Evolutionary conservation across 2,329 filamentous ascomycete genomes (phyloP).

Genomic region (Fonsecaea nubica): DNA sequence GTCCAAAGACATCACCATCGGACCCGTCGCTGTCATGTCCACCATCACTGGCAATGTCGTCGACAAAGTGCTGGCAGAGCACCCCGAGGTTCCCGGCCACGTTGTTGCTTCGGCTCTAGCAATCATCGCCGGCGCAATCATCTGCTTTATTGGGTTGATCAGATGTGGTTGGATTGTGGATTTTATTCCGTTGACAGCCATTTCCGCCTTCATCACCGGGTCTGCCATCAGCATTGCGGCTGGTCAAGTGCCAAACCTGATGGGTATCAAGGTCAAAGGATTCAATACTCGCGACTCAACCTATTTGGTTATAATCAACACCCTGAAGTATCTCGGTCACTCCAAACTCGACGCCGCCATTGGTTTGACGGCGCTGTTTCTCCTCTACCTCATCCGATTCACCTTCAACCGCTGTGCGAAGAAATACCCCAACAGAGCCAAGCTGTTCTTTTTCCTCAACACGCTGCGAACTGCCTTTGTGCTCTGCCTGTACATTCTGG

Average conservation of each 20-base stretch:
- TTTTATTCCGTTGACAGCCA: constrained; percentile 85
- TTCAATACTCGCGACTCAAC: constrained; percentile 79
- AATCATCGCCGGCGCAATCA: constrained; percentile 77
- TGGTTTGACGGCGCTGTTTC: constrained; percentile 78
- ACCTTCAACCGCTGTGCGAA: constrained; percentile 70
- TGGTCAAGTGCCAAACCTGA: constrained; percentile 80
- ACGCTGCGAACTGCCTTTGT: constrained; percentile 91
- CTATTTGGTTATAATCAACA: constrained; percentile 83
- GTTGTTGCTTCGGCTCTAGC: constrained; percentile 79
- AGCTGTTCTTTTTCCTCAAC: constrained; percentile 85
- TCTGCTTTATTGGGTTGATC: constrained; percentile 77
- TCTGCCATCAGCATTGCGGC: constrained; percentile 87
- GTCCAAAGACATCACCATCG: constrained; percentile 97
- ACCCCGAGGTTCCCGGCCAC: constrained; percentile 65
- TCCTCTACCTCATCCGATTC: constrained; percentile 78
- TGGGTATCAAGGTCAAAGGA: constrained; percentile 74
- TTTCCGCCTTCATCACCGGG: constrained; percentile 96
- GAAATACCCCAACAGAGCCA: constrained; percentile 71
- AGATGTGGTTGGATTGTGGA: constrained; percentile 90
- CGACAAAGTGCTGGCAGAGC: constrained; percentile 61
- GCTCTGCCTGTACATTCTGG: constrained; percentile 88
- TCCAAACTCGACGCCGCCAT: constrained; percentile 81
- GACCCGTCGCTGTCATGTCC: constrained; percentile 94
- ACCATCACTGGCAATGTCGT: constrained; percentile 87
- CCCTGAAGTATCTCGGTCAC: constrained; percentile 71